These are phyloP conservation scores for Fragaria ananassa DNA, from an alignment of 306 rosid species.

Conservation along the genomic window DNA sequence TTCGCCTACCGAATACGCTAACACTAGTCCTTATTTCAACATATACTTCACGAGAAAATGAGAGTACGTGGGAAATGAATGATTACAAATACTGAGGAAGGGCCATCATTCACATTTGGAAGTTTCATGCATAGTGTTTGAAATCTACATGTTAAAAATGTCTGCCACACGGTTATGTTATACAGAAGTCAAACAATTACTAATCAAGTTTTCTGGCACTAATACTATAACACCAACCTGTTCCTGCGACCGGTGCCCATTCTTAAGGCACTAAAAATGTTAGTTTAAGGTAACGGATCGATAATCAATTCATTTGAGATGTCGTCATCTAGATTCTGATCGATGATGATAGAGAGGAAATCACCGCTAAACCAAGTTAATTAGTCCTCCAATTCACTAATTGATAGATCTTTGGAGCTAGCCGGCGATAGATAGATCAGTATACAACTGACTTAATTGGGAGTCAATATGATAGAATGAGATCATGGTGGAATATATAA, in stretches of 20 bases:
- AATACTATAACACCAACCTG: not conserved
- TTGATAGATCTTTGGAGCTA: not conserved
- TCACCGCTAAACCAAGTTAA: not conserved
- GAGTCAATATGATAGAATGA: not conserved
- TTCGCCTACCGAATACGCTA: not conserved
- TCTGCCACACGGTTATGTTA: conserved; percentile 9
- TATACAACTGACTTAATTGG: not conserved
- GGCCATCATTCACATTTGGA: conserved; percentile 3
- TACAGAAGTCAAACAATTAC: conserved; percentile 8
- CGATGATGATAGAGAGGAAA: not conserved
- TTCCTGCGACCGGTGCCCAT: not conserved
- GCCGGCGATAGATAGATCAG: not conserved
- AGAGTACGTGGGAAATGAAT: not conserved
- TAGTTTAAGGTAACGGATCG: not conserved
- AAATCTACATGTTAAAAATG: not conserved
- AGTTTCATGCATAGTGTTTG: conserved; percentile 3
- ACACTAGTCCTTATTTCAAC: not conserved
- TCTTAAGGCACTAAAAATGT: not conserved
- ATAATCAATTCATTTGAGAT: not conserved
- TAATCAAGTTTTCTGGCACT: not conserved
- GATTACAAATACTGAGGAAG: not conserved
- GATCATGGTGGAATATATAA: not conserved
- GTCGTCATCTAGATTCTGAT: not conserved
- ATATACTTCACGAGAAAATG: not conserved
- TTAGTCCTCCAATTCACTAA: not conserved